These are phyloP conservation scores for Nannochloropsis salina DNA, from an alignment of 108 stramenopile species.

Conservation along the genomic window DNA sequence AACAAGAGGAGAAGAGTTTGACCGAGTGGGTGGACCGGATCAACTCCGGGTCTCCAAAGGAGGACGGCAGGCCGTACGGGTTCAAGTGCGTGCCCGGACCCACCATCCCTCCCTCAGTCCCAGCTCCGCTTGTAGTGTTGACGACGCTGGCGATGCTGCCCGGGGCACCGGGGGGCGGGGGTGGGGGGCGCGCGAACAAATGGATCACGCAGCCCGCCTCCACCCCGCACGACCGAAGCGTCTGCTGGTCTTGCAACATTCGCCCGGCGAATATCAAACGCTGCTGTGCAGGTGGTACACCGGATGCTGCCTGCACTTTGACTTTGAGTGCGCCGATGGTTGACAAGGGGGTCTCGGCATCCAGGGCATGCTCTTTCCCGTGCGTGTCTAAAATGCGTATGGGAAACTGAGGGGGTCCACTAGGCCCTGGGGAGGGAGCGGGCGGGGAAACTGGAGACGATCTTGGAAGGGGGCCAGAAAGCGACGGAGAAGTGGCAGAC, in stretches of 20 bases:
- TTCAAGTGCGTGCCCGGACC: constrained; percentile 3
- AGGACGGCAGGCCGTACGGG: not conserved
- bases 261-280: not conserved
- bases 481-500: not conserved
- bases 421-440: not conserved
- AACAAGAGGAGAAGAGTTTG: not conserved
- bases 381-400: not conserved
- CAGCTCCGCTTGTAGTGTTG: not conserved
- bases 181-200: not conserved
- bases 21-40: not conserved
- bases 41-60: not conserved
- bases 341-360: not conserved
- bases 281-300: not conserved
- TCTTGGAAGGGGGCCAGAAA: not conserved
- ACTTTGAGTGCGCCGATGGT: not conserved
- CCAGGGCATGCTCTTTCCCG: not conserved
- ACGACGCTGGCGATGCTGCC: constrained; percentile 3
- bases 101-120: not conserved
- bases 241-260: constrained; percentile 11
- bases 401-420: not conserved
- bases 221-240: not conserved
- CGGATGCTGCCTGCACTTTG: not conserved
- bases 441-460: not conserved
- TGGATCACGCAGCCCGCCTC: not conserved
- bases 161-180: not conserved